phyloP scores from a whole-genome alignment of 2,329 filamentous ascomycete species.

The Pleomassaria siparia region DNA sequence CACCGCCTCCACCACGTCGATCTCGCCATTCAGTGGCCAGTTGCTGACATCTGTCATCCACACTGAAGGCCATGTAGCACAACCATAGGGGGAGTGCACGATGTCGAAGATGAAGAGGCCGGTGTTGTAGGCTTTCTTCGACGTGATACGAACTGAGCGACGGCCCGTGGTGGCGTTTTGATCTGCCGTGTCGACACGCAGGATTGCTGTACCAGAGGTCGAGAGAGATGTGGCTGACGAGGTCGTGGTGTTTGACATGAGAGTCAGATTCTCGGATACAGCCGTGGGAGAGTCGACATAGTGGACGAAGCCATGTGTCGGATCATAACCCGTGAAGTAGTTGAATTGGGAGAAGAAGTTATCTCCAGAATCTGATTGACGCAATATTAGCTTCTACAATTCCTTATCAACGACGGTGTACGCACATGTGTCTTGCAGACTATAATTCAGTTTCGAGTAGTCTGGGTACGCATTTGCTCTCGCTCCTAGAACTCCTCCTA shows the following conservation, averaged over 20 bases:
- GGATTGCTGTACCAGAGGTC: conserved; percentile 13
- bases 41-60: conserved; percentile 30
- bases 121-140: conserved; percentile 21
- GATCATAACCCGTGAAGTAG: conserved; percentile 28
- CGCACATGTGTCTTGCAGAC: conserved; percentile 21
- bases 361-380: conserved; percentile 16
- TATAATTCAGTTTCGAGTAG: conserved; percentile 19
- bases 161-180: conserved; percentile 25
- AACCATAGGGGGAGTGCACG: conserved; percentile 25
- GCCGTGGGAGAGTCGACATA: conserved; percentile 17
- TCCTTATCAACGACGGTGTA: not conserved
- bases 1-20: conserved; percentile 33
- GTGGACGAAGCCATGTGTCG: conserved; percentile 25
- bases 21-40: conserved; percentile 32
- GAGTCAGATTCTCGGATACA: conserved; percentile 17
- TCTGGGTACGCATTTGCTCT: conserved; percentile 20
- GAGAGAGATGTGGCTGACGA: conserved; percentile 2
- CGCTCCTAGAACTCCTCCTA: conserved; percentile 18
- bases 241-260: conserved; percentile 2
- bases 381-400: not conserved
- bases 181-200: conserved; percentile 46
- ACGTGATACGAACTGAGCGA: conserved; percentile 26
- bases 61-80: conserved; percentile 30
- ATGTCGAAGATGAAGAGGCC: conserved; percentile 35
- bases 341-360: conserved; percentile 29